These are phyloP conservation scores for Austroboletus niveus DNA, from an alignment of 1,284 basidiomycete genomes.

Conservation along the genomic window DNA sequence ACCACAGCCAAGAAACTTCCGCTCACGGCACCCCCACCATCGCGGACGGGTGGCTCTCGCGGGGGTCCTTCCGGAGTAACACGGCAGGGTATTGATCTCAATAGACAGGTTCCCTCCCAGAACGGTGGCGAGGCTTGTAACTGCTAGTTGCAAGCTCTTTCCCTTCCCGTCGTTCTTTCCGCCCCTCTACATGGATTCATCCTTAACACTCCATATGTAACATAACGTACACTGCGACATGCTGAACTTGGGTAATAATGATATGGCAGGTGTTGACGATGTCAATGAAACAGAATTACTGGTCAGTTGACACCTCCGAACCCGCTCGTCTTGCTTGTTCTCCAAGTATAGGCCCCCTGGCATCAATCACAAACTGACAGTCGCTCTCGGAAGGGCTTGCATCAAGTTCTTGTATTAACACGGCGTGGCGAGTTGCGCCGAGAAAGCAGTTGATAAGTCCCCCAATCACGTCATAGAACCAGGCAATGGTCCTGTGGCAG, in stretches of 20 bases:
- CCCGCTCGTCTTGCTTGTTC: no score
- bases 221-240: slow-evolving; percentile 28
- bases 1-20: slow-evolving; percentile 77
- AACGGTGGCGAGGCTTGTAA: slow-evolving; percentile 68
- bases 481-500: no score
- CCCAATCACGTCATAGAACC: no score
- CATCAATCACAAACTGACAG: no score
- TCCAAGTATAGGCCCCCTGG: no score
- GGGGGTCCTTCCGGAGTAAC: slow-evolving; percentile 38
- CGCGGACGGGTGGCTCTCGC: slow-evolving; percentile 52
- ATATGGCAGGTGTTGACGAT: slow-evolving; percentile 6
- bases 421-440: no score
- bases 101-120: slow-evolving; percentile 52
- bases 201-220: slow-evolving; percentile 27
- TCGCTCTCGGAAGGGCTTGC: no score
- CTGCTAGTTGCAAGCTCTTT: slow-evolving; percentile 46
- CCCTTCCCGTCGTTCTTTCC: neutral
- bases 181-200: slow-evolving; percentile 11
- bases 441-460: no score
- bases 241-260: slow-evolving; percentile 31
- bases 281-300: slow-evolving; percentile 7
- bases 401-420: no score
- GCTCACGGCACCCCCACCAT: slow-evolving; percentile 64
- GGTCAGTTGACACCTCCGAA: neutral
- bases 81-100: slow-evolving; percentile 70